phyloP scores from a whole-genome alignment of 768 basidiomycete genomes.

The Lyophyllum decastes region DNA sequence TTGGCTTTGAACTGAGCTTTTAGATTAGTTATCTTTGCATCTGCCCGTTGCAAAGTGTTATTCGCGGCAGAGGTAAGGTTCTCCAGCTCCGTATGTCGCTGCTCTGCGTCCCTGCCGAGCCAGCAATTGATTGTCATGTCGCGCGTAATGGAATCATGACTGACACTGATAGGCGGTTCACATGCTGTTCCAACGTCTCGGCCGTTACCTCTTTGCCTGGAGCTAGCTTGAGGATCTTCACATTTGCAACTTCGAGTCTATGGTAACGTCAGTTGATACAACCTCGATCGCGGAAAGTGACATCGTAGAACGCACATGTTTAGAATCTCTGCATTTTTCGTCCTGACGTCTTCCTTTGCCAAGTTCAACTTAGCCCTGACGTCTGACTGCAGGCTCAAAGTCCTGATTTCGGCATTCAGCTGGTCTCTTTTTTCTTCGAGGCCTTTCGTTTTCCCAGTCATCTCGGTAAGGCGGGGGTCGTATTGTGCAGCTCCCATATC shows the following conservation, averaged over 20 bases:
- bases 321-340: constrained; percentile 65
- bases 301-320: constrained; percentile 55
- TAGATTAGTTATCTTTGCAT: constrained; percentile 60
- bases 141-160: constrained; percentile 21
- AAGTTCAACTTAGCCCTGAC: constrained; percentile 77
- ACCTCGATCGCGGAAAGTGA: neutral
- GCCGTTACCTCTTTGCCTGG: constrained; percentile 57
- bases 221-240: constrained; percentile 61
- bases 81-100: constrained; percentile 53
- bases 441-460: constrained; percentile 48
- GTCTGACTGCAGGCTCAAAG: constrained; percentile 78
- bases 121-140: neutral
- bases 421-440: constrained; percentile 72
- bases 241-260: constrained; percentile 65
- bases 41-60: constrained; percentile 60
- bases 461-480: constrained; percentile 62
- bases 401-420: constrained; percentile 69
- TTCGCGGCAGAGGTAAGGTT: constrained; percentile 46
- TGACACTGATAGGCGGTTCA: constrained; percentile 61
- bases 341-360: constrained; percentile 66
- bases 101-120: constrained; percentile 63
- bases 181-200: constrained; percentile 74
- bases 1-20: constrained; percentile 65
- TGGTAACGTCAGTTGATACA: neutral
- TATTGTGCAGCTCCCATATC: constrained; percentile 64